Evolutionary conservation across 2,329 filamentous ascomycete genomes (phyloP).

Genomic region (Moelleriella libera): DNA sequence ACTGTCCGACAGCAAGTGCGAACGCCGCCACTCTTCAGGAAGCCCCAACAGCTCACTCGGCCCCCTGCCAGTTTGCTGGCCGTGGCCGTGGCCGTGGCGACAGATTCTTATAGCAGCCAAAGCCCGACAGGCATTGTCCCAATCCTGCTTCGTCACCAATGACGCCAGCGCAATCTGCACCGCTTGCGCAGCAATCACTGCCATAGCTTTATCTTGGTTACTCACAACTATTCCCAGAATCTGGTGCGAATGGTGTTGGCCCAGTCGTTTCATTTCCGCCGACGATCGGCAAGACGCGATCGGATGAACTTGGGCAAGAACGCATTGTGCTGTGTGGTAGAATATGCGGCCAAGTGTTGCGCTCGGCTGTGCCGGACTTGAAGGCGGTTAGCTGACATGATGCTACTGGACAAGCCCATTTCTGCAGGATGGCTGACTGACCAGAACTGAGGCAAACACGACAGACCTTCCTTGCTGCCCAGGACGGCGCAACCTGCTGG

Average conservation of each 20-base stretch:
- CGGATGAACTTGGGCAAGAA: slow-evolving; percentile 71
- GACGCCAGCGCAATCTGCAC: slow-evolving; percentile 65
- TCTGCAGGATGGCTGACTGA: slow-evolving; percentile 22
- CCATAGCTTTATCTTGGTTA: slow-evolving; percentile 65
- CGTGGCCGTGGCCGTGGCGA: neutral
- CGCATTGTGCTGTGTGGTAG: slow-evolving; percentile 74
- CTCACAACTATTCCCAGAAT: slow-evolving; percentile 85
- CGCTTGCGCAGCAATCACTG: slow-evolving; percentile 65
- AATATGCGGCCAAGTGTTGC: slow-evolving; percentile 74
- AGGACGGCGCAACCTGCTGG: slow-evolving; percentile 66
- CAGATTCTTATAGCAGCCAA: slow-evolving; percentile 22
- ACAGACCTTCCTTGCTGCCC: slow-evolving; percentile 41
- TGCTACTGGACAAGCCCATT: neutral
- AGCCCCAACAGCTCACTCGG: neutral
- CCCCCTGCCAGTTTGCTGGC: neutral
- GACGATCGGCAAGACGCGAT: slow-evolving; percentile 41
- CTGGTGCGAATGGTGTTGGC: slow-evolving; percentile 63
- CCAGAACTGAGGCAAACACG: slow-evolving; percentile 78
- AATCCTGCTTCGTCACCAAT: slow-evolving; percentile 54
- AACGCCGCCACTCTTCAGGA: neutral
- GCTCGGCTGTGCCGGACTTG: neutral
- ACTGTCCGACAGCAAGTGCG: neutral
- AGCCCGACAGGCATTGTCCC: slow-evolving; percentile 67
- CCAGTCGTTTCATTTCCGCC: slow-evolving; percentile 55
- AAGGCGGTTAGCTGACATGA: neutral